phyloP scores from a whole-genome alignment of 331 rosid genomes.

The Dryas integrifolia region DNA sequence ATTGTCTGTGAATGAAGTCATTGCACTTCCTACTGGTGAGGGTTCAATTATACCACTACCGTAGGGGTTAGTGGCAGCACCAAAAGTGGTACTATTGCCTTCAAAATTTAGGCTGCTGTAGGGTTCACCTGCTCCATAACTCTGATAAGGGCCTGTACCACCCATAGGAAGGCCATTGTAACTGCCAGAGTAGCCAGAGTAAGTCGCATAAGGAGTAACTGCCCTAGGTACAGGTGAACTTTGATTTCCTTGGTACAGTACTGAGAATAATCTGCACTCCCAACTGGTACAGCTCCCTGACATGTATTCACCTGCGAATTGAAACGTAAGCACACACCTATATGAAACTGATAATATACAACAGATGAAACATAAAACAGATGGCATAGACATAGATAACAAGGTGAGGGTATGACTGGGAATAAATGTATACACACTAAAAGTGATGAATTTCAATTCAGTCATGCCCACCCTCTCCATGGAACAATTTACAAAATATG shows the following conservation, averaged over 20 bases:
- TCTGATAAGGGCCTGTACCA: slow-evolving; percentile 15
- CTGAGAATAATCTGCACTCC: slow-evolving; percentile 24
- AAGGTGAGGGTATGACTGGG: no score
- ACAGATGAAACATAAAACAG: no score
- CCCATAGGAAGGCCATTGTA: slow-evolving; percentile 2
- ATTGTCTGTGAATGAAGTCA: slow-evolving; percentile 4
- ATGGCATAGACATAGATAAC: no score
- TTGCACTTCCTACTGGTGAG: background rate
- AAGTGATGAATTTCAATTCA: no score
- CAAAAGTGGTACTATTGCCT: background rate
- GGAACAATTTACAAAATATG: background rate
- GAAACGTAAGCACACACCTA: background rate
- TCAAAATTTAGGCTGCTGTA: no score
- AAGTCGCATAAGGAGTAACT: slow-evolving; percentile 20
- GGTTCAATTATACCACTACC: slow-evolving; percentile 27
- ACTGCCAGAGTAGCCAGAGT: slow-evolving; percentile 8
- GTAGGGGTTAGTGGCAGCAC: slow-evolving; percentile 18
- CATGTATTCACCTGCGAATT: background rate
- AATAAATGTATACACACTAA: no score
- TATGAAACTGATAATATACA: background rate
- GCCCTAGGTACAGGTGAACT: slow-evolving; percentile 22
- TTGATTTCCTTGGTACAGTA: slow-evolving; percentile 32
- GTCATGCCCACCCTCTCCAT: background rate
- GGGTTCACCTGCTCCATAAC: slow-evolving; percentile 12
- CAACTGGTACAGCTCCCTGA: slow-evolving; percentile 16